Evolutionary conservation across 805 yeast genomes (phyloP).

Genomic region (Huiozyma naganishii): DNA sequence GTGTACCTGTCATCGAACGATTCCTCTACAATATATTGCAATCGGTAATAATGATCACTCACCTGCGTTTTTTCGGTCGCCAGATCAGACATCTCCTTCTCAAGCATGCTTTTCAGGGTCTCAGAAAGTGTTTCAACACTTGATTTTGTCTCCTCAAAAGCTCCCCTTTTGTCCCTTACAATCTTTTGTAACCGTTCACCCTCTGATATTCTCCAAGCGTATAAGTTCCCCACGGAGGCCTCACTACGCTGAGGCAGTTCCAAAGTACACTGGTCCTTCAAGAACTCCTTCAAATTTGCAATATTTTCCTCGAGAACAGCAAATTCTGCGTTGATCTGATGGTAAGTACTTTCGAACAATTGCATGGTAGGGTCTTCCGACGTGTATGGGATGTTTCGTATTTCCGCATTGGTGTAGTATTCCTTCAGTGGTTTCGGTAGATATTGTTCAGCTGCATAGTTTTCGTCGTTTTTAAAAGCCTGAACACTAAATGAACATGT

Average conservation of each 20-base stretch:
- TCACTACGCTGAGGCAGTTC: constrained; percentile 19
- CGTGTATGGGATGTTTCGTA: constrained; percentile 5
- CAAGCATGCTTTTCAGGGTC: not conserved
- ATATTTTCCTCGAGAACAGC: constrained; percentile 25
- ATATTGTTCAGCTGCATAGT: constrained; percentile 18
- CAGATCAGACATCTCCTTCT: not conserved
- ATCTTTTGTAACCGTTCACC: constrained; percentile 9
- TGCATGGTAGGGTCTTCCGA: constrained; percentile 10
- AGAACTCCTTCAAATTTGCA: constrained; percentile 16
- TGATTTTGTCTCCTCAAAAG: constrained; percentile 2
- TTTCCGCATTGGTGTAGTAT: constrained; percentile 16
- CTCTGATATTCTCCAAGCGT: constrained; percentile 33
- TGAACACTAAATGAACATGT: constrained; percentile 8
- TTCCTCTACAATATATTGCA: constrained; percentile 5
- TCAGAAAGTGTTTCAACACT: constrained; percentile 1
- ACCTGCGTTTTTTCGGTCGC: not conserved
- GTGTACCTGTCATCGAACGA: constrained; percentile 3
- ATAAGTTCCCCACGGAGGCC: constrained; percentile 18
- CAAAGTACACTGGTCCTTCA: constrained; percentile 26
- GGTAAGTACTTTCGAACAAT: constrained; percentile 20
- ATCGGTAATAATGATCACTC: constrained; percentile 5
- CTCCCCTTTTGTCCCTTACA: not conserved
- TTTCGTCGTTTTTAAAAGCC: constrained; percentile 29
- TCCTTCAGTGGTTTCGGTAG: constrained; percentile 12
- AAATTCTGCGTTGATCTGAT: constrained; percentile 26